Evolutionary conservation across 495 filamentous ascomycete species (phyloP), one percentile per base, ranked within the genome.

Genomic region (Clavariopsis aquatica): DNA sequence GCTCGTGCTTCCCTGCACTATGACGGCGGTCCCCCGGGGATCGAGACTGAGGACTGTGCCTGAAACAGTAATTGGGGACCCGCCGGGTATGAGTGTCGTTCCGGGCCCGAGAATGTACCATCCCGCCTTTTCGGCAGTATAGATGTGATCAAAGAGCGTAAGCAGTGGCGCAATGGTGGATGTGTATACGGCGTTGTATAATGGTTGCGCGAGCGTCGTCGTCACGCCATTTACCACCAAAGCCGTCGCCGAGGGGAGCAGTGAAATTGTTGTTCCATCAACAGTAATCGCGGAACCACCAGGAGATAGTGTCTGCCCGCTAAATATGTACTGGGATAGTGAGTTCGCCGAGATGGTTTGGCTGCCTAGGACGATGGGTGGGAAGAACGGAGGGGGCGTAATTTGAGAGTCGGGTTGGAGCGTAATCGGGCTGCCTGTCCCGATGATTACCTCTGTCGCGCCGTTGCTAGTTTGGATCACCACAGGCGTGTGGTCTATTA

Each of bases 241-340:
- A 1, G 41, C 55, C 28, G 60, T 64, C 1, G 65, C 69, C 26
- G 65, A 68, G 57, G 69, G 55, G 38, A 49, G 27, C 17, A 71
- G 69, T 10, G 69, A 71, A 3, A 65, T 17, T 2, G 58, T 66
- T 5, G 69, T 68, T 6, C 69, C 65, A 20, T 63, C 64, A 31
- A 71, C 49, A 1, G 69, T 71, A 22, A 71, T 62, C 8, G 69
- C 60, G 7, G 55, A 55, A 23, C 69, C 65, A 26, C 69, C 69
- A 15, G 69, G 65, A 8, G n/a, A 6, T 13, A 71, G 60, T 4
- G 69, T 71, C 53, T 71, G 69, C 4, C 36, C 28, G 26, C 24
- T 31, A 19, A 71, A n/a, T 12, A 71, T 26, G 34, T 58, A 70
- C n/a, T 57, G 27, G 12, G 46, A 38, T 5, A 20, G 22, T 8